Evolutionary conservation across 2,329 filamentous ascomycete species (phyloP).

Genomic region (Fusarium praegraminearum): DNA sequence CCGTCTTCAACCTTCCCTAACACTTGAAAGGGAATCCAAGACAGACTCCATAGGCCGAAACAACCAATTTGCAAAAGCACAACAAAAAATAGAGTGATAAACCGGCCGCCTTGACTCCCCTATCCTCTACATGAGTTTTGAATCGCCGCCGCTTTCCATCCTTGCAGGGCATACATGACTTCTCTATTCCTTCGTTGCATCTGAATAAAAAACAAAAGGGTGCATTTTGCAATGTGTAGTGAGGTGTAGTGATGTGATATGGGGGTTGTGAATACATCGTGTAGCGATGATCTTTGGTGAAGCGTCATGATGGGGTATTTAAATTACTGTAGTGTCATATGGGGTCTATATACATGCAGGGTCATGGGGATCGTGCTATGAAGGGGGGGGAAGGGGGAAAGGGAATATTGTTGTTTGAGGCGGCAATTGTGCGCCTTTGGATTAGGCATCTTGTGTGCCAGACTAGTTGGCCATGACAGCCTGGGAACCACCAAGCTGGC

Average conservation of each 20-base stretch:
- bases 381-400: constrained; percentile 41
- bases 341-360: constrained; percentile 56
- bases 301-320: constrained; percentile 55
- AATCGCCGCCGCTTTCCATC: constrained; percentile 52
- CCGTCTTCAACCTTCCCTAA: constrained; percentile 47
- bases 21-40: constrained; percentile 54
- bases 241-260: constrained; percentile 26
- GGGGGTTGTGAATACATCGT: constrained; percentile 43
- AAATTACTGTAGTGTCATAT: constrained; percentile 54
- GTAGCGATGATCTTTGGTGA: constrained; percentile 47
- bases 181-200: constrained; percentile 57
- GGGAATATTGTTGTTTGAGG: constrained; percentile 28
- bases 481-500: constrained; percentile 74
- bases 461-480: constrained; percentile 63
- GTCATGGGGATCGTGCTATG: constrained; percentile 55
- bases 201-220: constrained; percentile 46
- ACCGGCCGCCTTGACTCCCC: constrained; percentile 56
- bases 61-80: constrained; percentile 42
- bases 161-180: constrained; percentile 56
- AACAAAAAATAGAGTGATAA: constrained; percentile 38
- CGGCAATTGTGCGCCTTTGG: constrained; percentile 11
- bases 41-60: constrained; percentile 40
- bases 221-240: constrained; percentile 46
- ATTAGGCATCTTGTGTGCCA: neutral
- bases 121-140: constrained; percentile 59